A percentile compares a stretch with the other conserved stretches of the same genome.
Conservation (phyloP, 805 yeast species). For the Teunomyces funiuensis region DNA sequence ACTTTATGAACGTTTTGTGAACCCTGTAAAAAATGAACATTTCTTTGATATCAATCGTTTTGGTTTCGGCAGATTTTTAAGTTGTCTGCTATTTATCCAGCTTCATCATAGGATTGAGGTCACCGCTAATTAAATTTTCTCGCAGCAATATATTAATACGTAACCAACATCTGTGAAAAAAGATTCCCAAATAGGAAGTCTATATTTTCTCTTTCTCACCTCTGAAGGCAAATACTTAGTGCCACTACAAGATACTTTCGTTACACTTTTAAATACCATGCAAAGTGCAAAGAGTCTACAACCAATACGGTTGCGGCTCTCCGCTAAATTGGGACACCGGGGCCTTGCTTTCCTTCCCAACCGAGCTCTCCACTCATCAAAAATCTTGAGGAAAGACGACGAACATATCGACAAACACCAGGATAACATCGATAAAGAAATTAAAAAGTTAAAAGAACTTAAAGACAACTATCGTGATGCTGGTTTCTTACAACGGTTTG, state of each 20-base stretch:
- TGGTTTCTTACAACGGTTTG: constrained; percentile 24
- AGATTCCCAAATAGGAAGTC: constrained; percentile 12
- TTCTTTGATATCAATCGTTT: too few species aligned
- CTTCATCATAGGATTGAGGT: too few species aligned
- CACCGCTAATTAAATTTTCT: neutral
- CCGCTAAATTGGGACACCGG: neutral
- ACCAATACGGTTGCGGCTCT: neutral
- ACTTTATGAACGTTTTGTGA: too few species aligned
- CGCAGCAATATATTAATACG: neutral
- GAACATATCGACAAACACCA: constrained; percentile 3
- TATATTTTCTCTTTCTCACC: constrained; percentile 4
- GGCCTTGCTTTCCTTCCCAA: neutral
- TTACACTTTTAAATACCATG: constrained; percentile 1
- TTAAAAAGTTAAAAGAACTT: constrained; percentile 22
- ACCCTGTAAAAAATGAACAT: too few species aligned
- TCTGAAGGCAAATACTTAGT: constrained; percentile 10
- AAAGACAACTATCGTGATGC: constrained; percentile 22
- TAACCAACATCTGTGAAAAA: neutral
- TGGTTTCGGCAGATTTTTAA: too few species aligned
- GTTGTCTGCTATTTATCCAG: too few species aligned
- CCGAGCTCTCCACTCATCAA: constrained; percentile 7
- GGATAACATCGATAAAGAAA: constrained; percentile 18
- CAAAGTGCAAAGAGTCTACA: constrained; percentile 2
- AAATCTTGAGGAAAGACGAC: neutral
- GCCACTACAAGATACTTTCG: neutral